Percentiles rank a stretch among this genome's conserved stretches.
phyloP scores from a whole-genome alignment of 805 yeast species.

The Candida cerambycidarum region DNA sequence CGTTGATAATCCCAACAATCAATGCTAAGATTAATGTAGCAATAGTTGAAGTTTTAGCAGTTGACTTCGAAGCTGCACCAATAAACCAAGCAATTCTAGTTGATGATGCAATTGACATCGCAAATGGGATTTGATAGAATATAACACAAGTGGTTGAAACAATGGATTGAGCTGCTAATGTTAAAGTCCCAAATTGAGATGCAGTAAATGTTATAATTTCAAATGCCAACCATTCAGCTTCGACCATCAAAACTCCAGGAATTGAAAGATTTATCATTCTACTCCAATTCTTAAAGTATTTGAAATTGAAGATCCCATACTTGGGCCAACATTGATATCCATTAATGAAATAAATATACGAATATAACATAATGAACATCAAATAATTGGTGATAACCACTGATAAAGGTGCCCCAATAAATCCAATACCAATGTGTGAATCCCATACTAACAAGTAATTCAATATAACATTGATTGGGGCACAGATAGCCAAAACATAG shows the following conservation, averaged over 20 bases:
- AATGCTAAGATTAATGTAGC: slow-evolving; percentile 36
- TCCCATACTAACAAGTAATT: slow-evolving; percentile 75
- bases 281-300: slow-evolving; percentile 54
- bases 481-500: slow-evolving; percentile 65
- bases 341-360: slow-evolving; percentile 45
- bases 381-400: slow-evolving; percentile 70
- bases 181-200: slow-evolving; percentile 62
- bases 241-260: slow-evolving; percentile 77
- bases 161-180: slow-evolving; percentile 73
- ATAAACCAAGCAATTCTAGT: slow-evolving; percentile 76
- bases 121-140: slow-evolving; percentile 73
- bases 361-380: slow-evolving; percentile 59
- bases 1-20: slow-evolving; percentile 36
- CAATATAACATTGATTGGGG: slow-evolving; percentile 68
- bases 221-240: slow-evolving; percentile 78
- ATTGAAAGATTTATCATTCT: slow-evolving; percentile 62
- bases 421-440: slow-evolving; percentile 55
- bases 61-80: slow-evolving; percentile 56
- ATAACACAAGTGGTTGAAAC: slow-evolving; percentile 67
- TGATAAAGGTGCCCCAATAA: slow-evolving; percentile 74
- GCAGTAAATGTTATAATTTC: slow-evolving; percentile 72
- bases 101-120: slow-evolving; percentile 71
- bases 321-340: slow-evolving; percentile 47
- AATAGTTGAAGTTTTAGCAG: slow-evolving; percentile 36
- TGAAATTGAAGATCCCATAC: slow-evolving; percentile 21